Evolutionary conservation across 306 rosid genomes (phyloP).

Genomic region (Sphenostylis stenocarpa): DNA sequence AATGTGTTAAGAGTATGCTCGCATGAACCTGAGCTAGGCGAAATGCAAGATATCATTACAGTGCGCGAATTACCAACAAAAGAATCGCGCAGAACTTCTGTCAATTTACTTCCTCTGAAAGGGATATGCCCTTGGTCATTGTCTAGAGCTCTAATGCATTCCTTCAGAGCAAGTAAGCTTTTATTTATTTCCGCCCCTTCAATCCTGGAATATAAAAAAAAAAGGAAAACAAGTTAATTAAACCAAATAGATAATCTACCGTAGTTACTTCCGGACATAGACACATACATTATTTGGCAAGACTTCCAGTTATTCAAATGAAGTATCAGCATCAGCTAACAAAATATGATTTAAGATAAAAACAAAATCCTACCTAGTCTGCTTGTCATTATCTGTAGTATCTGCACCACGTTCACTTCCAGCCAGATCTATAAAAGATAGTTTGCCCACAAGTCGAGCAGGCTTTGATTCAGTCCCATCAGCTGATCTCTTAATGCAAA

Average conservation of each 20-base stretch:
- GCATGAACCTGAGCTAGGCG: slow-evolving; percentile 86
- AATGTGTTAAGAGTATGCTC: slow-evolving; percentile 88
- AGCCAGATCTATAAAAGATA: slow-evolving; percentile 84
- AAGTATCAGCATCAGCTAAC: slow-evolving; percentile 17
- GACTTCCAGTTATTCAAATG: slow-evolving; percentile 17
- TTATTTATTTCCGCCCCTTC: slow-evolving; percentile 94
- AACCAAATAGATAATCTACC: slow-evolving; percentile 13
- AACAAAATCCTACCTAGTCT: slow-evolving; percentile 54
- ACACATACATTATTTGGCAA: background rate
- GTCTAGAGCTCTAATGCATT: slow-evolving; percentile 90
- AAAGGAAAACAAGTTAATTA: background rate
- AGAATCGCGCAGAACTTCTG: slow-evolving; percentile 87
- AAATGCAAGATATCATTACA: slow-evolving; percentile 88
- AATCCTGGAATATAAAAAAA: slow-evolving; percentile 52
- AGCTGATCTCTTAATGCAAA: slow-evolving; percentile 66
- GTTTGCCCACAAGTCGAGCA: slow-evolving; percentile 67
- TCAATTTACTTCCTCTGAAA: slow-evolving; percentile 89
- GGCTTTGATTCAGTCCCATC: slow-evolving; percentile 74
- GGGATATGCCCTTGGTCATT: slow-evolving; percentile 88
- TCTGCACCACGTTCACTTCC: slow-evolving; percentile 93
- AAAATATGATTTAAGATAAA: slow-evolving; percentile 17
- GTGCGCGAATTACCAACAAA: slow-evolving; percentile 87
- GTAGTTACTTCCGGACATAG: background rate
- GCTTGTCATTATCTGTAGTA: slow-evolving; percentile 81
- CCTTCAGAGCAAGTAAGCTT: slow-evolving; percentile 80